Evolutionary conservation across 2,329 filamentous ascomycete genomes (phyloP).

Genomic region (Achaetomium macrosporum): DNA sequence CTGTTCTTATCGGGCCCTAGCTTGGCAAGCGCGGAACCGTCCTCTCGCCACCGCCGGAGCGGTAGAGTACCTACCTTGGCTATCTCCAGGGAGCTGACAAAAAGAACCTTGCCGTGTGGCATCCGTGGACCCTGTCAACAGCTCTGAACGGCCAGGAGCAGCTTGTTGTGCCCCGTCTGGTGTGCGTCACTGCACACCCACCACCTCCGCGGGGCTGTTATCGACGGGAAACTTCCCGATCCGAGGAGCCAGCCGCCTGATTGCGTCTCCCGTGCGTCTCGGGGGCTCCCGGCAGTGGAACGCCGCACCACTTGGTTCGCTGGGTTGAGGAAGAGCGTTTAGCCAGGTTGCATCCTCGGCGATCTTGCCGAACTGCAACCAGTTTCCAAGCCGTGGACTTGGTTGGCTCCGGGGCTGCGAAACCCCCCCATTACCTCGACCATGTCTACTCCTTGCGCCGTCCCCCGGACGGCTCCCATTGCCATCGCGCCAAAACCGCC

Average conservation of each 20-base stretch:
- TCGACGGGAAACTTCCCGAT: not conserved
- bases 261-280: conserved; percentile 4
- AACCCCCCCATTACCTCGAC: conserved; percentile 27
- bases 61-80: too few relatives aligned
- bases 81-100: conserved; percentile 6
- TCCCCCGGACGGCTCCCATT: conserved; percentile 58
- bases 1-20: conserved; percentile 5
- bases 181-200: not conserved
- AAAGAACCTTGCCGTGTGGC: conserved; percentile 5
- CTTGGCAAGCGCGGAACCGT: conserved; percentile 1
- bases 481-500: conserved; percentile 59
- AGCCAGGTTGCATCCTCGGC: conserved; percentile 11
- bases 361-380: conserved; percentile 3
- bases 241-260: not conserved
- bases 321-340: not conserved
- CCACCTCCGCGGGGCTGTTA: conserved; percentile 4
- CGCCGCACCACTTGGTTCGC: conserved; percentile 10
- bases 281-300: conserved; percentile 2
- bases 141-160: not conserved
- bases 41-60: not conserved
- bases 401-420: conserved; percentile 11
- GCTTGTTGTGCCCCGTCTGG: conserved; percentile 9
- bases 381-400: not conserved
- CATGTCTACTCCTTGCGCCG: conserved; percentile 50
- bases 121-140: conserved; percentile 15